These are phyloP conservation scores for Hanseniaspora uvarum DNA, from an alignment of 1,139 yeast genomes.

Conservation along the genomic window DNA sequence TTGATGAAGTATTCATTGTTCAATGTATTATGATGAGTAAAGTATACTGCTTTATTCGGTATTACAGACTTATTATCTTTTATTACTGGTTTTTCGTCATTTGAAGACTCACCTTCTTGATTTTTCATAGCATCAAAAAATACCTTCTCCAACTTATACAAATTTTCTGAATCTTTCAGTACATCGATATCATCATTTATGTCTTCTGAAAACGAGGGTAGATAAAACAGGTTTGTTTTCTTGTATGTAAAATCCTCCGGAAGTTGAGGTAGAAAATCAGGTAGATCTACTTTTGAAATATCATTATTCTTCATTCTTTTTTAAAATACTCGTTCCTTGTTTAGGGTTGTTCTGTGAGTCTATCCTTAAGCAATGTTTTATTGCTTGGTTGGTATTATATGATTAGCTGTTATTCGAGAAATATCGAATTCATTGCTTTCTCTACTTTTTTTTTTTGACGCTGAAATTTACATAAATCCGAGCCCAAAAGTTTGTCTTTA, in stretches of 20 bases:
- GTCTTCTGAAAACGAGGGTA: constrained; percentile 7
- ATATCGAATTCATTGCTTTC: too few species aligned
- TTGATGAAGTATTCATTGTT: constrained; percentile 14
- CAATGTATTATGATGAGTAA: constrained; percentile 7
- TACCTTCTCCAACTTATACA: background rate
- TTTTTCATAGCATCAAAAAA: background rate
- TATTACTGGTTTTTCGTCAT: background rate
- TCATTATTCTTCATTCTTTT: background rate
- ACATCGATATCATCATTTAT: constrained; percentile 4
- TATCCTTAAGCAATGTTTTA: too few species aligned
- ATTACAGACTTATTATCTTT: background rate
- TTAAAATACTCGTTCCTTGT: background rate
- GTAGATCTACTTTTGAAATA: constrained; percentile 3
- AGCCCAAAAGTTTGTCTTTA: too few species aligned
- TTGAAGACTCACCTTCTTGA: background rate
- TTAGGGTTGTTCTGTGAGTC: background rate
- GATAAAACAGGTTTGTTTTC: constrained; percentile 8
- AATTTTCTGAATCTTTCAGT: constrained; percentile 9
- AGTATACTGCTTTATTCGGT: constrained; percentile 7
- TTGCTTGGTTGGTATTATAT: too few species aligned
- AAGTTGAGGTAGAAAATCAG: constrained; percentile 8
- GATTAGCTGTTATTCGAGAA: too few species aligned
- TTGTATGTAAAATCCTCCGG: constrained; percentile 12
- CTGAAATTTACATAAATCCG: too few species aligned
- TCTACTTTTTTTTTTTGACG: too few species aligned